A percentile compares a stretch with the other conserved stretches of the same genome.
Evolutionary conservation across 495 filamentous ascomycete genomes (phyloP).

Genomic region (Aspergillus funiculosus): DNA sequence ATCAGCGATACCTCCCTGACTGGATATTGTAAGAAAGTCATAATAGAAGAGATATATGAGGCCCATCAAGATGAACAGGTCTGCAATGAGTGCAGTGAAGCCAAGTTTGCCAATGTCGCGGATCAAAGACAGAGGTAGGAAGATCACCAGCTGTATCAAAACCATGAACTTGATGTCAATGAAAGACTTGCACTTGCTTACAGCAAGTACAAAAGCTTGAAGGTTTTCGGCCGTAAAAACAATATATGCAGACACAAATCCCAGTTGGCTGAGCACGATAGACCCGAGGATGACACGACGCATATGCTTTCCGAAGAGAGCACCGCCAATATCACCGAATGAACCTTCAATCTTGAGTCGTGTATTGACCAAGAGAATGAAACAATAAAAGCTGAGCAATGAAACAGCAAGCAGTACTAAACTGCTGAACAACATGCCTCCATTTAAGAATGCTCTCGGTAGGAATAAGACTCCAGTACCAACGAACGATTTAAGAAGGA

Average conservation of each 20-base stretch:
- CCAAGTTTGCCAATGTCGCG: slow-evolving; percentile 93
- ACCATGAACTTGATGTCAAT: slow-evolving; percentile 88
- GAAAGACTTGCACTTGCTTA: slow-evolving; percentile 71
- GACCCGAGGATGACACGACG: slow-evolving; percentile 78
- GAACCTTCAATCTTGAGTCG: slow-evolving; percentile 78
- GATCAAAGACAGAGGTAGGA: slow-evolving; percentile 86
- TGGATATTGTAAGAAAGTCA: slow-evolving; percentile 76
- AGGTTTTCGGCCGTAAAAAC: slow-evolving; percentile 96
- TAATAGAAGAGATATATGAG: slow-evolving; percentile 94
- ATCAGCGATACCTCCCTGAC: slow-evolving; percentile 72
- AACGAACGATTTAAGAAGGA: slow-evolving; percentile 94
- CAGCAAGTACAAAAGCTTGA: slow-evolving; percentile 82
- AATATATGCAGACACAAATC: slow-evolving; percentile 96
- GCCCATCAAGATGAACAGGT: slow-evolving; percentile 88
- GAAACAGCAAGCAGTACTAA: slow-evolving; percentile 80
- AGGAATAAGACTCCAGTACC: slow-evolving; percentile 97
- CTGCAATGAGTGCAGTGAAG: slow-evolving; percentile 83
- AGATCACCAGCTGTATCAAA: slow-evolving; percentile 85
- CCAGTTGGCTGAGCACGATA: slow-evolving; percentile 89
- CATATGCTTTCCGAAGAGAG: slow-evolving; percentile 88
- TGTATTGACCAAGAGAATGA: slow-evolving; percentile 84
- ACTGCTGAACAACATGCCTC: slow-evolving; percentile 95
- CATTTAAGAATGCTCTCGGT: slow-evolving; percentile 87
- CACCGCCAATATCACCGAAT: slow-evolving; percentile 93
- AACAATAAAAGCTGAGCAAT: slow-evolving; percentile 86